Percentiles rank a stretch among this genome's conserved stretches.
These are phyloP conservation scores for Paxillus ammoniavirescens DNA, from an alignment of 768 basidiomycete genomes.

Conservation along the genomic window DNA sequence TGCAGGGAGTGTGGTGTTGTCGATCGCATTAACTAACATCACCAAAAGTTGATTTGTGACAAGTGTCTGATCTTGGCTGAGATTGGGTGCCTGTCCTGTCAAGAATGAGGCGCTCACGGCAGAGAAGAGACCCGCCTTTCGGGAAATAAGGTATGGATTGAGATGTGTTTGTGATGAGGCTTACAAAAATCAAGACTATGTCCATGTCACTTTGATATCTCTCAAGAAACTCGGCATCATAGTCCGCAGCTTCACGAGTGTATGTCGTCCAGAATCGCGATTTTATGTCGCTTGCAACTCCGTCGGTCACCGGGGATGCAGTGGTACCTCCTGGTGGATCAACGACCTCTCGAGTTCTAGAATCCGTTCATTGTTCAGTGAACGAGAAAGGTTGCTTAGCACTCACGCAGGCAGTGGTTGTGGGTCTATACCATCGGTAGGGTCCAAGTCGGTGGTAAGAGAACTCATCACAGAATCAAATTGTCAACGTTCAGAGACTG, in stretches of 20 bases:
- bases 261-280: conserved; percentile 3
- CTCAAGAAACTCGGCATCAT: conserved; percentile 4
- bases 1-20: background rate
- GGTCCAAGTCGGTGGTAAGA: background rate
- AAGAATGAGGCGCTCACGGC: conserved; percentile 2
- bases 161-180: background rate
- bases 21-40: background rate
- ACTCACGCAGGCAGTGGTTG: background rate
- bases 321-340: no score
- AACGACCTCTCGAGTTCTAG: no score
- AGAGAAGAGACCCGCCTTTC: conserved; percentile 6
- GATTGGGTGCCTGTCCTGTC: background rate
- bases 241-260: conserved; percentile 1
- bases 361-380: background rate
- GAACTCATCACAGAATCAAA: background rate
- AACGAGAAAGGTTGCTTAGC: background rate
- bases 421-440: background rate
- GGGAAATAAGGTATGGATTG: background rate
- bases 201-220: conserved; percentile 10
- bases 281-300: conserved; percentile 3
- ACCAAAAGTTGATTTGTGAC: background rate
- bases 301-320: background rate
- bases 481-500: background rate
- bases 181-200: conserved; percentile 10
- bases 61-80: background rate